Evolutionary conservation across 495 filamentous ascomycete genomes (phyloP).

Genomic region (Hypoxylon rickii): DNA sequence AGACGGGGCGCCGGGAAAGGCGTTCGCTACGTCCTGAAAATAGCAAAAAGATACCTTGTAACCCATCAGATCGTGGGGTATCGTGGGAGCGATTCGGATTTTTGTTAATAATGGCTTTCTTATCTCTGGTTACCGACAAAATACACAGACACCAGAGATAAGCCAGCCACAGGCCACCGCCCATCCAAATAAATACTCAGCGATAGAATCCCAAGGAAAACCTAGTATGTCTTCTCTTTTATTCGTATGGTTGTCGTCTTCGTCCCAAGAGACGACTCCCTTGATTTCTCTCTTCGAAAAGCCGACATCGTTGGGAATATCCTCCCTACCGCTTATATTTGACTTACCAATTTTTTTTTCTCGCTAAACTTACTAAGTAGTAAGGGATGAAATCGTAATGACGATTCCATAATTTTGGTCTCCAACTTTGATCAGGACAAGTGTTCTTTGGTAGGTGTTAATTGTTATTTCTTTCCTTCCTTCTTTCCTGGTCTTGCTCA

Average conservation of each 20-base stretch:
- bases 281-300: constrained; percentile 8
- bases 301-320: not conserved
- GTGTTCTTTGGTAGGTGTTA: constrained; percentile 17
- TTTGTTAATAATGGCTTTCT: constrained; percentile 36
- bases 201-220: constrained; percentile 12
- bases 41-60: constrained; percentile 30
- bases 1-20: constrained; percentile 21
- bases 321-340: not conserved
- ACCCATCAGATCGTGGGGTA: constrained; percentile 33
- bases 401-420: too few relatives aligned
- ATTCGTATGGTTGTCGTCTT: constrained; percentile 8
- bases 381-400: not conserved
- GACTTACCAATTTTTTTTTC: constrained; percentile 1
- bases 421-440: constrained; percentile 12
- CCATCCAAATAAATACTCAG: constrained; percentile 31
- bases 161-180: constrained; percentile 31
- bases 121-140: constrained; percentile 33
- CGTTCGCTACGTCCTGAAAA: constrained; percentile 19
- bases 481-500: too few relatives aligned
- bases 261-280: not conserved
- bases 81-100: constrained; percentile 33
- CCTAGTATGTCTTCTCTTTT: constrained; percentile 13
- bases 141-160: constrained; percentile 34
- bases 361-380: not conserved
- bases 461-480: constrained; percentile 1